Conservation (phyloP, 495 filamentous ascomycete species). For the Xylaria acuta region DNA sequence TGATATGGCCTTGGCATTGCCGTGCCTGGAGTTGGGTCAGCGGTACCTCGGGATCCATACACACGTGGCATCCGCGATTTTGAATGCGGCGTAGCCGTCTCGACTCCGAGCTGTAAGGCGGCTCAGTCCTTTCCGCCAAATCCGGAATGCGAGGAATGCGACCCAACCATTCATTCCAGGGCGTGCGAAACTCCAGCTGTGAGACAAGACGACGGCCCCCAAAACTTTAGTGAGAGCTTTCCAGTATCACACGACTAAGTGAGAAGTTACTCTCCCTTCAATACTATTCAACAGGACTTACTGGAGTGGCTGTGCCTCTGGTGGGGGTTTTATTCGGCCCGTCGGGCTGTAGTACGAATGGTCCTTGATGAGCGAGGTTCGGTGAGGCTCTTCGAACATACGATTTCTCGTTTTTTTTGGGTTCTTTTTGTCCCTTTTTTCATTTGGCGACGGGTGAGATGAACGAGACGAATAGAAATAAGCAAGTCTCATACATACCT, state of each 20-base stretch:
- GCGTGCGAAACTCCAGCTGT: not conserved
- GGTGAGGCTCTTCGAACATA: constrained; percentile 13
- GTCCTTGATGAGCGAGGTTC: constrained; percentile 1
- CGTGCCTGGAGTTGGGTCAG: no score
- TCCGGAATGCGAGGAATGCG: not conserved
- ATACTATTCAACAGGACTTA: not conserved
- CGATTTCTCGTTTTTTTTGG: no score
- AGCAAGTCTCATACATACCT: not conserved
- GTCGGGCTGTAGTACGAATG: not conserved
- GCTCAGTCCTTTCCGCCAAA: not conserved
- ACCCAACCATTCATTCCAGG: not conserved
- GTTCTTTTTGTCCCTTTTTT: no score
- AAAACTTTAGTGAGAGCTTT: not conserved
- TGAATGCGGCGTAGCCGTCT: not conserved
- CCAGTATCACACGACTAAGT: not conserved
- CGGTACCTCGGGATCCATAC: constrained; percentile 6
- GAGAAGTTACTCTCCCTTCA: not conserved
- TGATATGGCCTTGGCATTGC: constrained; percentile 2
- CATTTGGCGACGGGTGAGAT: constrained; percentile 5
- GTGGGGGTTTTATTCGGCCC: constrained; percentile 1
- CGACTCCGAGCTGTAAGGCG: not conserved
- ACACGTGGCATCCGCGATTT: constrained; percentile 22
- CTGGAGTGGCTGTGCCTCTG: not conserved
- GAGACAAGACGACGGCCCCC: not conserved
- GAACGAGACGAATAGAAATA: not conserved